Conservation (phyloP, 2,329 filamentous ascomycete genomes). For the Talaromyces sp. region DNA sequence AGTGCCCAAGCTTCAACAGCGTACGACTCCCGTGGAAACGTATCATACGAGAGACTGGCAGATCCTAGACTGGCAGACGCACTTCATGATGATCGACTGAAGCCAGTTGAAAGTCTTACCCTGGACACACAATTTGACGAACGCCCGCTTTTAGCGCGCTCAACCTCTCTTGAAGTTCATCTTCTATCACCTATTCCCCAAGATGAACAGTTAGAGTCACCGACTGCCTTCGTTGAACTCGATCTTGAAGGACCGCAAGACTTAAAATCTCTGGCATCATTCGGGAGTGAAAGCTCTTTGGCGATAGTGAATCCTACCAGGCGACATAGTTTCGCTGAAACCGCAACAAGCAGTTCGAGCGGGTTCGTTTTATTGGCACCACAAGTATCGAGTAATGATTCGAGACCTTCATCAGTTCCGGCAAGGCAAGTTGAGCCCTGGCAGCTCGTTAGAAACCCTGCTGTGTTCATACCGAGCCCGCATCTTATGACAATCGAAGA, state of each 20-base stretch:
- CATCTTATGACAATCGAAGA: constrained; percentile 7
- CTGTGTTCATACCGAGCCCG: background rate
- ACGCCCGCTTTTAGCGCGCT: constrained; percentile 5
- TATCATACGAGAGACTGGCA: background rate
- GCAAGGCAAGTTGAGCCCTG: background rate
- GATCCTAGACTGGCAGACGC: background rate
- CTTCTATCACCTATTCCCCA: constrained; percentile 6
- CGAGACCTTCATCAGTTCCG: background rate
- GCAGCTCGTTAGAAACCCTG: background rate
- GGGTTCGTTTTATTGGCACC: background rate
- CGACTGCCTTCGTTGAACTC: background rate
- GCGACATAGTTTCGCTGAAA: constrained; percentile 1
- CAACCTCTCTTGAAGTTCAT: constrained; percentile 16
- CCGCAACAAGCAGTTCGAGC: background rate
- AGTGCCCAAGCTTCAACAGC: background rate
- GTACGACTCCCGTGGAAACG: background rate
- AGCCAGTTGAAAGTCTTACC: background rate
- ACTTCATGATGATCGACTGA: background rate
- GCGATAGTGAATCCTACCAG: background rate
- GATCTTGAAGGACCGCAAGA: background rate
- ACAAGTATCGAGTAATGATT: background rate
- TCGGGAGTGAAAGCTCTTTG: background rate
- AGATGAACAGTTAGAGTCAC: background rate
- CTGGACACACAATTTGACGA: background rate
- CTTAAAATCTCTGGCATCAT: background rate